These are phyloP conservation scores for Penstemon davidsonii DNA, from an alignment of 257 asterid genomes.

Conservation along the genomic window DNA sequence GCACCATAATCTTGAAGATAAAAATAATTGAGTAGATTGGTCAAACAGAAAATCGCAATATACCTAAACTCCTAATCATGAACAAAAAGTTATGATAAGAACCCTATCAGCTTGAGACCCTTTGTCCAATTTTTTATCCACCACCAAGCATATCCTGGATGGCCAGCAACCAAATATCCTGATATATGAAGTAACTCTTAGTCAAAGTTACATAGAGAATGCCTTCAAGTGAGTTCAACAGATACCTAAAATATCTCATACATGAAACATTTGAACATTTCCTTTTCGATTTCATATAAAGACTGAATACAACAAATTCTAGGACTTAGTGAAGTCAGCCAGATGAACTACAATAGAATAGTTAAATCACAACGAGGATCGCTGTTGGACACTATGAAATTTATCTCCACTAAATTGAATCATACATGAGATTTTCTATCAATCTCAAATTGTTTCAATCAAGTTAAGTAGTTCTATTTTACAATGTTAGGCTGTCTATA, in stretches of 20 bases:
- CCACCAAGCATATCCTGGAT: slow-evolving; percentile 71
- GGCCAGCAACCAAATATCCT: slow-evolving; percentile 35
- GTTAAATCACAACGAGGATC: background rate
- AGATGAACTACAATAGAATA: background rate
- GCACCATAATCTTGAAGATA: slow-evolving; percentile 25
- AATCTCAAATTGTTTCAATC: background rate
- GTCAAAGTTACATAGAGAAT: slow-evolving; percentile 44
- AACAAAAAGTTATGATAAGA: slow-evolving; percentile 26
- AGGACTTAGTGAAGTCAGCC: slow-evolving; percentile 12
- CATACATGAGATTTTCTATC: background rate
- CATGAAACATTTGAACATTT: slow-evolving; percentile 7
- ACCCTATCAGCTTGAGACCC: slow-evolving; percentile 63
- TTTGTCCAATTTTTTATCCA: slow-evolving; percentile 53
- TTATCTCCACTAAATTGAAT: background rate
- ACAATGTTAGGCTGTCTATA: too few species aligned
- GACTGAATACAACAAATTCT: background rate
- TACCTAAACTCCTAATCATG: background rate
- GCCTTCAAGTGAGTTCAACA: background rate
- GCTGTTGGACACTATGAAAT: background rate
- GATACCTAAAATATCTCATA: background rate
- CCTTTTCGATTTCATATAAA: background rate
- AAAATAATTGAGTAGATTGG: slow-evolving; percentile 1
- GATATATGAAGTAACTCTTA: too few species aligned
- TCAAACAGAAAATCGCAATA: background rate
- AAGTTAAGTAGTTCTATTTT: too few species aligned